Conservation (phyloP, 176 grass and related monocot species). For the Paspalum notatum region DNA sequence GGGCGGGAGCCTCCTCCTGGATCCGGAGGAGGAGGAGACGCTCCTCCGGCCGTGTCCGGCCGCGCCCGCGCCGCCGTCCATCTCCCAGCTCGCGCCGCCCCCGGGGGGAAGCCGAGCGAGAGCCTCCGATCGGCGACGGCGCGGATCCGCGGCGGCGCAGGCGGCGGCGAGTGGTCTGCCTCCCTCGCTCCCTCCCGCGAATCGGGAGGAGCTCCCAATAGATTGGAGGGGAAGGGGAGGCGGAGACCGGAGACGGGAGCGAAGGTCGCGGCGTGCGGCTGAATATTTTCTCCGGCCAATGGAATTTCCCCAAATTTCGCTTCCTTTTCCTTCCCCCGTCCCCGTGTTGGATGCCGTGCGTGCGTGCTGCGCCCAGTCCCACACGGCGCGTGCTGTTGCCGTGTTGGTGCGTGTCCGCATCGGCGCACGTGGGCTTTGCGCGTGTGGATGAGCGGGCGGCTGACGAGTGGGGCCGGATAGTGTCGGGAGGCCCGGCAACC, state of each 20-base stretch:
- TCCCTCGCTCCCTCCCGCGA: slow-evolving; percentile 15
- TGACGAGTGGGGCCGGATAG: background rate
- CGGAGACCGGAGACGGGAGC: slow-evolving; percentile 50
- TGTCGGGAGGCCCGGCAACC: background rate
- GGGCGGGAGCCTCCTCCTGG: slow-evolving; percentile 49
- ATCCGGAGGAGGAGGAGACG: slow-evolving; percentile 35
- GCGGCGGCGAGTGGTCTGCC: background rate
- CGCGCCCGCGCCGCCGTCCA: slow-evolving; percentile 61
- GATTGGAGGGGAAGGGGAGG: background rate
- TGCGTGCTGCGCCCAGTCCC: slow-evolving; percentile 13
- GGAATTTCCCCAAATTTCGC: background rate
- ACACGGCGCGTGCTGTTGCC: background rate
- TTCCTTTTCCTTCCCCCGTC: background rate
- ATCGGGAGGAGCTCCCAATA: slow-evolving; percentile 44
- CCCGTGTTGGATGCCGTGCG: slow-evolving; percentile 3
- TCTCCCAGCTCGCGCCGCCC: slow-evolving; percentile 47
- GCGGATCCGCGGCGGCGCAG: slow-evolving; percentile 33
- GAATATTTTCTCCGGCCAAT: slow-evolving; percentile 21
- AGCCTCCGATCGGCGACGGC: slow-evolving; percentile 38
- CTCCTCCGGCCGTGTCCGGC: slow-evolving; percentile 47
- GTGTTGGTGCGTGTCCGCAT: no score
- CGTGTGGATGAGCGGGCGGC: background rate
- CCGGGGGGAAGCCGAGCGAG: background rate
- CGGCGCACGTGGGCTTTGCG: background rate
- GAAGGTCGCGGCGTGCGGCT: slow-evolving; percentile 38